Evolutionary conservation across 1,284 basidiomycete species (phyloP), one percentile per base, ranked within the genome.

Genomic region (Tilletiaria anomala): DNA sequence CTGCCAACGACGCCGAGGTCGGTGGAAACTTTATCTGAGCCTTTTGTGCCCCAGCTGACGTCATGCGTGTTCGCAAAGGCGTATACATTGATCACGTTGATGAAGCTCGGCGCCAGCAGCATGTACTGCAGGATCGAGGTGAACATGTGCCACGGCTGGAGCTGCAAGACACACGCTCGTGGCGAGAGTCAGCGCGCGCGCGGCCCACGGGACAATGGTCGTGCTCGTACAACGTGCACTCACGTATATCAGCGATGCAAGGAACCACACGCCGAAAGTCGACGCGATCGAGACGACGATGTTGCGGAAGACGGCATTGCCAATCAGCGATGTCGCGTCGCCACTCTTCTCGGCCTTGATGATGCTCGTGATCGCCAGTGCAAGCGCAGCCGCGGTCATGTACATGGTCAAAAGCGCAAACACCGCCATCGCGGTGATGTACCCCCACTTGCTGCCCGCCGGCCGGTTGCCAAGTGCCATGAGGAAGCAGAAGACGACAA

Each of bases 81-180:
- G 35, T 66, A 66, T 35, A 66, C 60, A 43, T 52, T 53, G 45
- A 66, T 60, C 24, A 65, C 57, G 41, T 63, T 65, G 46, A 66
- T 52, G 37, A 63, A 63, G 10, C 53, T 56, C 6, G 63, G 62
- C 2, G 62, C 54, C 45, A 66, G 40, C 3, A 66, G 52, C 21
- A 65, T 35, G 32, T 63, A 66, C 50, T 66, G 63, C 6, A 66
- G 15, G 35, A 65, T 44, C 21, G 54, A 58, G 0, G 62, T 66
- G 29, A 66, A 39, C 60, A 66, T 57, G 41, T 66, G 64, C 56
- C 53, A 58, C 6, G 64, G 64, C 32, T 66, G 54, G 22, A 29
- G 26, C 26, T n/a, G n/a, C 26, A 29, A n/a, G 26, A 29, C 8
- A n/a, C 10, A 29, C 10, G 26, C 26, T 29, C 8, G 26, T 8